Evolutionary conservation across 495 filamentous ascomycete species (phyloP), one percentile per base, ranked within the genome.

Genomic region (Elasticomyces elasticus): DNA sequence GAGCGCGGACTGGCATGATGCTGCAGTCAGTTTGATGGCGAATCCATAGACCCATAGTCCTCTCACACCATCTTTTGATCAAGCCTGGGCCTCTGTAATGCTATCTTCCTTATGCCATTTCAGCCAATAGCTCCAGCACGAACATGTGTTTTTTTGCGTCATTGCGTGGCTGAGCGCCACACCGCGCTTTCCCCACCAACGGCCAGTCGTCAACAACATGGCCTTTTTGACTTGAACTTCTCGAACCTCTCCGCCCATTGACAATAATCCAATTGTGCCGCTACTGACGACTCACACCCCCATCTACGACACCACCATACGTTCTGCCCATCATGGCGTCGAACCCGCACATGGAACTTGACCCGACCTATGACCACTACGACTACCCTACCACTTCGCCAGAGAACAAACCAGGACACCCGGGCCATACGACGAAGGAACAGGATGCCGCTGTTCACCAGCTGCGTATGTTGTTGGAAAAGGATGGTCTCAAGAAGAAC

Each of bases 281-380:
- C 35, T 17, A 12, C 35, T 40, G 19, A 40, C 35, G 5, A 40
- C 35, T 40, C 35, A n/a, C 35, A 17, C 35, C 25, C 25, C 11
- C 42, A 45, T 23, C 10, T 43, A 9, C 40, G 40, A 17, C 6
- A 23, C 17, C 17, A 45, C 10, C 6, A 19, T 43, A 23, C 42
- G 19, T 12, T n/a, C 35, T 2, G 35, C 35, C 49, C 41, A 53
- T 19, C 40, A 60, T 55, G 57, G 45, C 52, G 11, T 11, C 27
- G n/a, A 56, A 59, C 28, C 63, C 59, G 33, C 57, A 66, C 24
- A 70, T 86, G 68, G 71, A 82, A 66, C 74, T 81, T 51, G 85
- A 94, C 68, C 76, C 87, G 62, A 95, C 94, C 71, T 96, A 96
- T 76, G 91, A 98, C 71, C 71, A 91, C 73, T 95, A 94, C 73